phyloP scores from a whole-genome alignment of 306 rosid species.

The Glycine soja region DNA sequence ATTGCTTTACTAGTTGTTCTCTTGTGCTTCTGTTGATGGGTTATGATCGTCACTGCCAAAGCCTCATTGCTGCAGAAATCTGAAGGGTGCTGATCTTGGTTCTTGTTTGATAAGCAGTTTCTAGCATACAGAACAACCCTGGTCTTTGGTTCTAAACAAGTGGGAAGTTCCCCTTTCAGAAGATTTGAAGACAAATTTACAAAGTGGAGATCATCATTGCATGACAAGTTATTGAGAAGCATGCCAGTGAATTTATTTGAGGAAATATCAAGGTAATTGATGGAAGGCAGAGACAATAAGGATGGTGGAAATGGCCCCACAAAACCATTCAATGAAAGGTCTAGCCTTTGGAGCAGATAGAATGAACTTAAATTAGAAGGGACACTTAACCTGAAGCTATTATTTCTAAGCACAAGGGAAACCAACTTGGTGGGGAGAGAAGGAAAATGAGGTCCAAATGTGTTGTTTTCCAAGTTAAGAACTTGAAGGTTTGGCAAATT shows the following conservation, averaged over 20 bases:
- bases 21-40: conserved; percentile 51
- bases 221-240: conserved; percentile 66
- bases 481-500: conserved; percentile 76
- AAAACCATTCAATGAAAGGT: conserved; percentile 76
- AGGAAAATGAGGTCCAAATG: conserved; percentile 84
- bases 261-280: conserved; percentile 73
- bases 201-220: conserved; percentile 72
- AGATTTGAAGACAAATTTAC: conserved; percentile 84
- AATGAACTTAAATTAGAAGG: conserved; percentile 60
- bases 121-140: conserved; percentile 55
- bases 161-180: conserved; percentile 78
- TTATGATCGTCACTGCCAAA: conserved; percentile 73
- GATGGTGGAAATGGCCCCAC: conserved; percentile 78
- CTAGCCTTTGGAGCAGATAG: conserved; percentile 80
- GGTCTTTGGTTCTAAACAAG: conserved; percentile 61
- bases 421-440: conserved; percentile 63
- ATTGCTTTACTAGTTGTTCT: conserved; percentile 50
- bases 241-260: conserved; percentile 81
- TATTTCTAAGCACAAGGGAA: conserved; percentile 75
- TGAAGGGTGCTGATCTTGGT: conserved; percentile 61
- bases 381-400: conserved; percentile 65
- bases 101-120: conserved; percentile 71
- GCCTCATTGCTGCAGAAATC: conserved; percentile 82
- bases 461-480: conserved; percentile 72
- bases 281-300: conserved; percentile 73